phyloP scores from a whole-genome alignment of 768 basidiomycete genomes.

The Russula virescens region DNA sequence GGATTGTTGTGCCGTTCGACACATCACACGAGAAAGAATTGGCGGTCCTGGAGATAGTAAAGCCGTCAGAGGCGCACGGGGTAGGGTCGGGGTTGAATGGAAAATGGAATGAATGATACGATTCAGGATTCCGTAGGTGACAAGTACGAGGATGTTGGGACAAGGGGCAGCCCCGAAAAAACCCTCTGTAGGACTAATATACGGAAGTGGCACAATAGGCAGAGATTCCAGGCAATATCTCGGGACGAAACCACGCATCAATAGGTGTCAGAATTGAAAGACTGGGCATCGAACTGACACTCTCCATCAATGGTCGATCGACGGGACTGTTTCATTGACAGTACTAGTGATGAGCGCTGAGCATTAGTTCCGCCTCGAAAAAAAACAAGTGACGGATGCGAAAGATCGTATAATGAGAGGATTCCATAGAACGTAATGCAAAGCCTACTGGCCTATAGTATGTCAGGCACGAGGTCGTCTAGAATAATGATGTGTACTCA shows the following conservation, averaged over 20 bases:
- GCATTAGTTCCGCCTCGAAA: neutral
- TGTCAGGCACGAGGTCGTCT: neutral
- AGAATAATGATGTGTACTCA: neutral
- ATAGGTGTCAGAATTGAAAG: conserved; percentile 28
- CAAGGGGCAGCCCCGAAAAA: no score
- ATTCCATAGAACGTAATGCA: neutral
- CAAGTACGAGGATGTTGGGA: conserved; percentile 21
- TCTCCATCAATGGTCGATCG: conserved; percentile 4
- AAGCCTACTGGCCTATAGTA: neutral
- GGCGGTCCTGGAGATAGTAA: conserved; percentile 25
- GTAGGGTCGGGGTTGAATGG: no score
- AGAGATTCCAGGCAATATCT: conserved; percentile 52
- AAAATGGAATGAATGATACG: conserved; percentile 26
- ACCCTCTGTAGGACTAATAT: conserved; percentile 26
- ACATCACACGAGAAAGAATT: conserved; percentile 22
- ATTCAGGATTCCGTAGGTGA: conserved; percentile 23
- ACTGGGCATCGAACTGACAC: conserved; percentile 24
- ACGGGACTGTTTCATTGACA: conserved; percentile 9
- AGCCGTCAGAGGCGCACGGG: no score
- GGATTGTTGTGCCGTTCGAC: no score
- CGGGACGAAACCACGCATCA: conserved; percentile 34
- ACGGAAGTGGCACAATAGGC: conserved; percentile 37
- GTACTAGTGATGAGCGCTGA: no score
- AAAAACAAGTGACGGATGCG: neutral
- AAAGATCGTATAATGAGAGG: neutral